These are phyloP conservation scores for Peniophora sp. DNA, from an alignment of 1,284 basidiomycete species.

Conservation along the genomic window DNA sequence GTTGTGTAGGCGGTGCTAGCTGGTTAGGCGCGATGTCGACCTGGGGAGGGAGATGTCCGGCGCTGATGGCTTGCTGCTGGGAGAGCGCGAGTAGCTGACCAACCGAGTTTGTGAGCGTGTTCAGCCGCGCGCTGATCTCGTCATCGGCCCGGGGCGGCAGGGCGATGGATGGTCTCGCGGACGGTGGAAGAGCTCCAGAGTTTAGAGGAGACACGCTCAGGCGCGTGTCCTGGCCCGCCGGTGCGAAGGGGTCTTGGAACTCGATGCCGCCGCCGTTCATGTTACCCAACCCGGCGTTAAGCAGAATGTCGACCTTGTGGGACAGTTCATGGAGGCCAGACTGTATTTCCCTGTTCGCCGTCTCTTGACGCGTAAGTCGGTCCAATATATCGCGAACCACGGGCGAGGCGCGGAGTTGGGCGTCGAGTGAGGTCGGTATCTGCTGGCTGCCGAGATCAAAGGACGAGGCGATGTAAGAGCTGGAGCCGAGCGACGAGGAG, in stretches of 20 bases:
- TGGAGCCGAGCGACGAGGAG: conserved; percentile 62
- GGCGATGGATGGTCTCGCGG: background rate
- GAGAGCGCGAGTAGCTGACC: conserved; percentile 75
- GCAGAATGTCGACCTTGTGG: conserved; percentile 66
- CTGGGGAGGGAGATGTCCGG: conserved; percentile 22
- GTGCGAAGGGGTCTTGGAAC: conserved; percentile 73
- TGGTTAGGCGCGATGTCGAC: conserved; percentile 14
- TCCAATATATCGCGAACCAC: conserved; percentile 71
- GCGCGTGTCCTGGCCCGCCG: conserved; percentile 20
- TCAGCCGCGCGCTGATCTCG: conserved; percentile 75
- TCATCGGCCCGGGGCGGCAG: conserved; percentile 30
- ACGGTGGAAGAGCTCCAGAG: conserved; percentile 14
- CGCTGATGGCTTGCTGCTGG: conserved; percentile 48
- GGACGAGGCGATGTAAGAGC: conserved; percentile 44
- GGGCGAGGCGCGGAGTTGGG: conserved; percentile 65
- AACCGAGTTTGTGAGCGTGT: conserved; percentile 79
- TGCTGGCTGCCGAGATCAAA: background rate
- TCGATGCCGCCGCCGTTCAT: conserved; percentile 29
- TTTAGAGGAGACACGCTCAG: conserved; percentile 19
- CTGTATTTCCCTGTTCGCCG: conserved; percentile 63
- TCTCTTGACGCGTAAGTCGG: conserved; percentile 66
- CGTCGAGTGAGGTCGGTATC: conserved; percentile 40
- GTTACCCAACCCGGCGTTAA: conserved; percentile 30
- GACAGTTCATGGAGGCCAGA: conserved; percentile 67
- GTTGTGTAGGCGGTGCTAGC: conserved; percentile 7